Evolutionary conservation across 2,329 filamentous ascomycete species (phyloP), one percentile per base, ranked within the genome.

Genomic region (Colletotrichum camelliae): DNA sequence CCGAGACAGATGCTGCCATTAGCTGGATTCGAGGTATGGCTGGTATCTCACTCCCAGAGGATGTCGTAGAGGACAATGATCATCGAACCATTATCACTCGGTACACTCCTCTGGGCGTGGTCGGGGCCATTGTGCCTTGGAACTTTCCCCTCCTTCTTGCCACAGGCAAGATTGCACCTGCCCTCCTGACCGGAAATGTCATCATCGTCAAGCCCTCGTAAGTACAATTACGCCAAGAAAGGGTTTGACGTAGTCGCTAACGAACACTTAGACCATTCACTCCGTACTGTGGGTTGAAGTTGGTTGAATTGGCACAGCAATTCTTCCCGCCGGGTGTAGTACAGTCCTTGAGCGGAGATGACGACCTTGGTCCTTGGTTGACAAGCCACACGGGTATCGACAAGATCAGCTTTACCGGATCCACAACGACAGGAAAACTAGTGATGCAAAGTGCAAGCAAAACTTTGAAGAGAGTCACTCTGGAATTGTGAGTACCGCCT

Each of bases 281-380:
- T 0, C 90, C 91, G 0, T 92, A 92, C 81, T 87, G 86, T 3
- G 84, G 85, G 5, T 84, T 94, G 52, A 93, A 94, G 82, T 80
- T 92, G n/a, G 88, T 86, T 15, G 91, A 93, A 81, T 81, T 94
- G 3, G 90, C 87, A 0, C 86, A 89, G 72, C 81, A 87, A 27
- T 85, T 92, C 82, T 91, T 93, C 82, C 91, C 91, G 3, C 88
- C 90, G 1, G 92, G 92, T 52, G 90, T 94, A n/a, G 80, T 93
- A 2, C 91, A 93, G 79, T 89, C 86, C 0, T 82, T 94, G 3
- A 89, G 89, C 67, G 92, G 92, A 8, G 90, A 90, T 67, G 91
- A 93, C 78, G 85, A 86, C 57, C 87, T 94, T 7, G 92, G 92
- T 5, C 90, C 89, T 1, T 87, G 86, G 86, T 81, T 93, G n/a